Base-by-base conservation (phyloP, 495 filamentous ascomycete species). In the Penicillium dipodomyicola region DNA sequence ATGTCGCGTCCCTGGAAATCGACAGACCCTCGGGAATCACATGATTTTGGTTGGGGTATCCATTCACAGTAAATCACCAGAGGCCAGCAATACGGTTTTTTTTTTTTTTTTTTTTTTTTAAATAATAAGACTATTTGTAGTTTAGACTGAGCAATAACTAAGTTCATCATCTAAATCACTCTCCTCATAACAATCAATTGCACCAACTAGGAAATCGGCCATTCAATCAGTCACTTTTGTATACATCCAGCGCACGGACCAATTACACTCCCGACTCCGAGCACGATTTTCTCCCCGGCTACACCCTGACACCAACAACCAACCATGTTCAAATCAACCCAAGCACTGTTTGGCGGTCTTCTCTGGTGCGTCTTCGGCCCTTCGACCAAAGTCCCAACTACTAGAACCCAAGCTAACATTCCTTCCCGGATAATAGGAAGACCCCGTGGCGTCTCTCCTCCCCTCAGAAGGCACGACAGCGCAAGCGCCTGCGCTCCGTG, bases 401-500 rank as follows among this genome's bases (percentile, higher is more conserved):
- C 5, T 22, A 22, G 12, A 45, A 19, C 37, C 30, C 27, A 29
- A 29, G 41, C 61, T 65, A 63, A 64, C 49, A 33, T 15, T 49
- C 10, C 19, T 50, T 62, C 52, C 35, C 54, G 27, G 35, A 6
- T 33, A 49, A 63, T 61, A 97, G 94, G 94, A 98, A 98, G 86
- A 92, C 88, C 70, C 95, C 94, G 55, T 98, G 91, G 91, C 89
- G 95, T 47, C 86, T 98, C 67, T 98, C 94, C 41, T 72, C 78
- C 53, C 87, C 86, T 63, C 94, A 97, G 70, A 98, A 98, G 72
- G 82, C 83, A 58, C 89, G 94, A 30, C 94, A 97, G 56, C 86
- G 94, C 54, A 82, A 87, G 70, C 90, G 94, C 22, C 79, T 98
- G 44, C 87, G 87, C 54, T 83, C 84, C 53, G 93, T 98, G 51